Conservation (phyloP, 108 stramenopile genomes). For the Discostella pseudostelligera region DNA sequence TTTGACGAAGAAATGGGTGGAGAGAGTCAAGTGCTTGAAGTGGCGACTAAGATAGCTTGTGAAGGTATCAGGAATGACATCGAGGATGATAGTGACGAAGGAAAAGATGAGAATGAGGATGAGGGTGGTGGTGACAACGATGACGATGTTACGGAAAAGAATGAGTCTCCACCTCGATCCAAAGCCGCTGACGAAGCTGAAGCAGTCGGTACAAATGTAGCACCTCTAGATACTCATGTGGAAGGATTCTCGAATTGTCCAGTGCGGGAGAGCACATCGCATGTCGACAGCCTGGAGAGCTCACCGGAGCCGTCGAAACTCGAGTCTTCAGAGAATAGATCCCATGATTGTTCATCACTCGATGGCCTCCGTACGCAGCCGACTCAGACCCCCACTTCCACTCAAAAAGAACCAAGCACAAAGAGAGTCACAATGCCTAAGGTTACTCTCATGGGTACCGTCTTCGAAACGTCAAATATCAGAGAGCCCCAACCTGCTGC, state of each 20-base stretch:
- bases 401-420: background rate
- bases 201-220: background rate
- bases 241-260: too few relatives aligned
- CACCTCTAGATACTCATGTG: too few relatives aligned
- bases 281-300: background rate
- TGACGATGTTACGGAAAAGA: too few relatives aligned
- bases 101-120: background rate
- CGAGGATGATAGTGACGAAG: slow-evolving; percentile 16
- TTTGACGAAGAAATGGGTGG: slow-evolving; percentile 82
- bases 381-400: slow-evolving; percentile 5
- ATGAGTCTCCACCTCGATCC: too few relatives aligned
- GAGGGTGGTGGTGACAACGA: background rate
- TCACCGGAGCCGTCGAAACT: background rate
- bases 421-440: slow-evolving; percentile 14
- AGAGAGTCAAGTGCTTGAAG: slow-evolving; percentile 53
- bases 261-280: background rate
- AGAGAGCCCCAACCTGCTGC: slow-evolving; percentile 1
- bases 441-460: slow-evolving; percentile 31
- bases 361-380: slow-evolving; percentile 20
- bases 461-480: slow-evolving; percentile 29
- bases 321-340: slow-evolving; percentile 3
- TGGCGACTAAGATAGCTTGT: slow-evolving; percentile 36
- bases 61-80: slow-evolving; percentile 23
- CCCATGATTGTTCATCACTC: slow-evolving; percentile 10
- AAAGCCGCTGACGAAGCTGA: background rate